Base-by-base conservation (phyloP, 2,329 filamentous ascomycete species). In the Colletotrichum liaoningense region DNA sequence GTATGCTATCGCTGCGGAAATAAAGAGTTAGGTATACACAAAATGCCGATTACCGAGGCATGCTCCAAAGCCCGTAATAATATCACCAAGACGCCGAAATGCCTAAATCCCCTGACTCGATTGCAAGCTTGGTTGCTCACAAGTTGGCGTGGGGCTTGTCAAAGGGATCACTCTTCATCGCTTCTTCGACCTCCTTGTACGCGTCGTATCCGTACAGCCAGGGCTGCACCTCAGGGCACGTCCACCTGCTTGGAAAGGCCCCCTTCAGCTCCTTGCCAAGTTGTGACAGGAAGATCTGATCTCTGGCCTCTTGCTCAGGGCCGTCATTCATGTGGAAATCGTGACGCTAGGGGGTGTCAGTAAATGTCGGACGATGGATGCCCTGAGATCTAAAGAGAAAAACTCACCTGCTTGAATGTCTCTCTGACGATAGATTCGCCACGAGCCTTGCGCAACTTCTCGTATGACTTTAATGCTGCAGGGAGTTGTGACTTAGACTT, bases 181-280 rank as follows among this genome's bases (percentile, higher is more conserved):
- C 67, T 9, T 73, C 55, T 28, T 73, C 70, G 3, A 73, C 70
- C 49, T 73, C 70, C 56, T 62, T 62, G 49, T 73, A 73, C 9
- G 90, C 89, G 80, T 93, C 88, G 74, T 93, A 93, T 0, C 90
- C 89, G 76, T 90, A 93, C 59, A 93, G 75, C 89, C 90, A 93
- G 0, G 88, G 87, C 79, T 93, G 91, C 0, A 91, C 87, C 42
- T 88, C 83, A 0, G 90, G 90, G 77, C 91, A 92, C 1, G 88
- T 90, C 88, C 91, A 91, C 62, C 91, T 83, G 80, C 89, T 91
- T 0, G 91, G 92, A 75, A 93, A 93, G 1, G 87, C 85, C 1
- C 84, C 86, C 52, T 85, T 81, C 3, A 88, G 79, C 64, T 88
- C 84, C 63, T 79, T 86, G 1, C 87, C 90, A 3, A 92, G 78